Conservation (phyloP, 2,329 filamentous ascomycete genomes). For the Arthrobotrys pseudoclavata region DNA sequence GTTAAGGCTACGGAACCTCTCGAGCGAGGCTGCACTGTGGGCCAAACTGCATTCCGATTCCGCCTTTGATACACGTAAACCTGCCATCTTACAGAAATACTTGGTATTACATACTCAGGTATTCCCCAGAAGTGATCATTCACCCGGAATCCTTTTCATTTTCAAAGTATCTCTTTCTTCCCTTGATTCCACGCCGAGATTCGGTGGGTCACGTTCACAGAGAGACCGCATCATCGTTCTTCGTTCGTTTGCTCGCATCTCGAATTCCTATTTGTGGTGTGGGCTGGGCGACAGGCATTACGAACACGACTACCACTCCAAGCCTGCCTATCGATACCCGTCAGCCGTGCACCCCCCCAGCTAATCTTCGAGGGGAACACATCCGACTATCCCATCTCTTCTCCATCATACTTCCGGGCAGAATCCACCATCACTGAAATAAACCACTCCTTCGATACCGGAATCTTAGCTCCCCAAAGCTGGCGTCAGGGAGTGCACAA, state of each 20-base stretch:
- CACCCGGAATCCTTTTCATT: slow-evolving; percentile 20
- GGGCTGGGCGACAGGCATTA: slow-evolving; percentile 46
- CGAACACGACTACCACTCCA: slow-evolving; percentile 53
- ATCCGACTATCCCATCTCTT: slow-evolving; percentile 33
- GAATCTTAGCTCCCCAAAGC: slow-evolving; percentile 19
- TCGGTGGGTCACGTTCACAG: slow-evolving; percentile 21
- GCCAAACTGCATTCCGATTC: slow-evolving; percentile 55
- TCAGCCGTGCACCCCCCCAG: slow-evolving; percentile 8
- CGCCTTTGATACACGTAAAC: slow-evolving; percentile 44
- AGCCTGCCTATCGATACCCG: slow-evolving; percentile 54
- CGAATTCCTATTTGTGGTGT: slow-evolving; percentile 48
- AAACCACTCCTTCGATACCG: slow-evolving; percentile 1
- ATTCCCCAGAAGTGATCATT: not conserved
- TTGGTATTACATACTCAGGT: not conserved
- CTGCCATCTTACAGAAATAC: not conserved
- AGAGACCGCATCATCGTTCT: slow-evolving; percentile 41
- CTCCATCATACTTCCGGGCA: not conserved
- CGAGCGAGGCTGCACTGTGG: slow-evolving; percentile 13
- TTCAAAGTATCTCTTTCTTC: not conserved
- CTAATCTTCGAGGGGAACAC: slow-evolving; percentile 13
- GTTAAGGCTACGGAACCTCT: not conserved
- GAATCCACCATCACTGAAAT: slow-evolving; percentile 18
- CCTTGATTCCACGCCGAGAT: slow-evolving; percentile 16
- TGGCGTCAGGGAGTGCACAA: slow-evolving; percentile 46
- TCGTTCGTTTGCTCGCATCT: slow-evolving; percentile 42